phyloP scores from a whole-genome alignment of 768 basidiomycete genomes.

The Cystobasidium ongulense region DNA sequence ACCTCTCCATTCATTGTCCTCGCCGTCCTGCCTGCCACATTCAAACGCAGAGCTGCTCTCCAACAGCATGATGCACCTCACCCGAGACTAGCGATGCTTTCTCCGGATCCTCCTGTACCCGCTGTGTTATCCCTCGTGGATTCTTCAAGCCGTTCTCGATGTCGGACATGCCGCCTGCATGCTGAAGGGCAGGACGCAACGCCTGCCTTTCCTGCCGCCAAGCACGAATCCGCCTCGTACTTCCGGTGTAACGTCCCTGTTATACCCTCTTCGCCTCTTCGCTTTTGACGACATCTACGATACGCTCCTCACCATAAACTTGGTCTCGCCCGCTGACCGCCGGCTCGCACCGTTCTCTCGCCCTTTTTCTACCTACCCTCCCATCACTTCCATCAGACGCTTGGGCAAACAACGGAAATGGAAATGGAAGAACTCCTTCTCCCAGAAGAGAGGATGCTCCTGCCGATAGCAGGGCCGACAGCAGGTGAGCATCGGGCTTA shows the following conservation, averaged over 20 bases:
- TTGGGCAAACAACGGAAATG: not conserved
- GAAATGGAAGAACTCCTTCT: conserved; percentile 18
- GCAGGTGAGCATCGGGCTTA: not conserved
- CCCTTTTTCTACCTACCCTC: not conserved
- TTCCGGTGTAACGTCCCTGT: not conserved
- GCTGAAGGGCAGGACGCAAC: too few species aligned
- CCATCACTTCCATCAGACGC: not conserved
- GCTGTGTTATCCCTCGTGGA: too few species aligned
- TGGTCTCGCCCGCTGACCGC: not conserved
- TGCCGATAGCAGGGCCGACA: not conserved
- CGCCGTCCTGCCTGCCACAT: too few species aligned
- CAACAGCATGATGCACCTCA: too few species aligned
- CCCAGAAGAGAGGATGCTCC: conserved; percentile 14
- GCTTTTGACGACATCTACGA: not conserved
- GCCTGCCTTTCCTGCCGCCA: too few species aligned
- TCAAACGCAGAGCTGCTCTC: too few species aligned
- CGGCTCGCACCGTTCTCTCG: not conserved
- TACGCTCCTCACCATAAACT: not conserved
- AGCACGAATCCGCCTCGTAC: too few species aligned
- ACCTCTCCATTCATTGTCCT: not conserved
- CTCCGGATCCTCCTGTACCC: too few species aligned
- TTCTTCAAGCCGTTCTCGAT: too few species aligned
- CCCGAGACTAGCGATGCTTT: too few species aligned
- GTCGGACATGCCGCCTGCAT: too few species aligned
- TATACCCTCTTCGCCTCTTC: not conserved